These are phyloP conservation scores for Fusarium coicis DNA, from an alignment of 2,329 filamentous ascomycete species.

Conservation along the genomic window DNA sequence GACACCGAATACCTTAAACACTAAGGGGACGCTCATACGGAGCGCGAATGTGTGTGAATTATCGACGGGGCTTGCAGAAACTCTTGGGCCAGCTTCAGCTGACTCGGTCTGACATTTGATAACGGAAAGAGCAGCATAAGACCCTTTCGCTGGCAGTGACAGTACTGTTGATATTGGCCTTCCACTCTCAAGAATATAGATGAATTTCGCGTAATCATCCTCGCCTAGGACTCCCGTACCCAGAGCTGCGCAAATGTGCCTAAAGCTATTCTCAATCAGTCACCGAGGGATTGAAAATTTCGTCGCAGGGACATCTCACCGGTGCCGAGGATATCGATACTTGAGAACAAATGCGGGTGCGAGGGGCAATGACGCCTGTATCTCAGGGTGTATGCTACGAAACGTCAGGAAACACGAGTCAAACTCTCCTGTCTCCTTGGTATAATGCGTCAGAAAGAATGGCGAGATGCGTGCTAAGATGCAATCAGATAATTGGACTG, in stretches of 20 bases:
- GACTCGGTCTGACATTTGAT: rapidly evolving
- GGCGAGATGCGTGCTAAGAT: neutral
- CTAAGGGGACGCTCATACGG: rapidly evolving
- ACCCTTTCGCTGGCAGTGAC: neutral
- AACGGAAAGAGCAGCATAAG: neutral
- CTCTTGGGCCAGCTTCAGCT: rapidly evolving
- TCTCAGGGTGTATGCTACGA: neutral
- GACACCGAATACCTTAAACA: neutral
- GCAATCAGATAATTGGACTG: neutral
- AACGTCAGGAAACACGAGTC: neutral
- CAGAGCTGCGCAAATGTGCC: neutral
- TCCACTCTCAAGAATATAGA: neutral
- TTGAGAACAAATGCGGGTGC: neutral
- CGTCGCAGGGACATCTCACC: rapidly evolving
- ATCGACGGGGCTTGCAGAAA: rapidly evolving
- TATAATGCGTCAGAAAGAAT: neutral
- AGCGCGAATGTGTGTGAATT: rapidly evolving
- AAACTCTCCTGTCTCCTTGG: neutral
- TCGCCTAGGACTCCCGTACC: neutral
- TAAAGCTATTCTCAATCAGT: rapidly evolving
- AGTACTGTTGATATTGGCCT: neutral
- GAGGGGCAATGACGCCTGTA: neutral
- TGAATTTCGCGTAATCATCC: neutral
- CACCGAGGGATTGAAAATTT: rapidly evolving
- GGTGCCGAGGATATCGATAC: neutral